phyloP scores from a whole-genome alignment of 306 rosid genomes.

The Acmispon strigosus region DNA sequence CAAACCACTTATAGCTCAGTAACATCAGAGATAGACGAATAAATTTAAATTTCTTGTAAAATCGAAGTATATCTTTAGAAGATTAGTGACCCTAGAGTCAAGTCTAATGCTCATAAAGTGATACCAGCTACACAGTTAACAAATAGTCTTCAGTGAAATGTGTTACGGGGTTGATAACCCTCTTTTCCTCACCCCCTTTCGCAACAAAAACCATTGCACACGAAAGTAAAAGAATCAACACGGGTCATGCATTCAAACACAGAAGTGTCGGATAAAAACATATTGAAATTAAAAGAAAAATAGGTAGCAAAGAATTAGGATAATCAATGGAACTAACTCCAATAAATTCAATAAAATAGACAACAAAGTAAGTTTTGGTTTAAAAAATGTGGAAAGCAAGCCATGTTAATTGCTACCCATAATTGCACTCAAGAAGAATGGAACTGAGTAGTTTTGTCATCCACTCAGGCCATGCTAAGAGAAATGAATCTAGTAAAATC shows the following conservation, averaged over 20 bases:
- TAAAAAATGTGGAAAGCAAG: not conserved
- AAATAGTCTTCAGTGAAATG: not conserved
- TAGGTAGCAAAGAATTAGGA: not conserved
- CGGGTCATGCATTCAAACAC: not conserved
- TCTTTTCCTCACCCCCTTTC: not conserved
- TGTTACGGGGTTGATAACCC: not conserved
- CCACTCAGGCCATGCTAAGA: not conserved
- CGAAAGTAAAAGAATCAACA: not conserved
- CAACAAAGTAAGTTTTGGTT: not conserved
- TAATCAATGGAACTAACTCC: not conserved
- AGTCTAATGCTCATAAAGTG: not conserved
- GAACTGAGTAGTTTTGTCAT: not conserved
- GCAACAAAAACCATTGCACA: not conserved
- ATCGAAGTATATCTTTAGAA: not conserved
- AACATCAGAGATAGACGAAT: not conserved
- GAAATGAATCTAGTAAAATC: not conserved
- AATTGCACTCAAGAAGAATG: not conserved
- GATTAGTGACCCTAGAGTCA: not conserved
- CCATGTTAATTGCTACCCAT: not conserved
- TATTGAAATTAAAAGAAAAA: not conserved
- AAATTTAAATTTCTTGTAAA: not conserved
- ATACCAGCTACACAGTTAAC: not conserved
- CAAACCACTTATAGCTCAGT: not conserved
- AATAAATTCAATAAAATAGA: not conserved
- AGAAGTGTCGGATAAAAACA: not conserved